Evolutionary conservation across 352 stramenopile genomes (phyloP), one percentile per base, ranked within the genome.

Genomic region (Stramenopiles sp.): DNA sequence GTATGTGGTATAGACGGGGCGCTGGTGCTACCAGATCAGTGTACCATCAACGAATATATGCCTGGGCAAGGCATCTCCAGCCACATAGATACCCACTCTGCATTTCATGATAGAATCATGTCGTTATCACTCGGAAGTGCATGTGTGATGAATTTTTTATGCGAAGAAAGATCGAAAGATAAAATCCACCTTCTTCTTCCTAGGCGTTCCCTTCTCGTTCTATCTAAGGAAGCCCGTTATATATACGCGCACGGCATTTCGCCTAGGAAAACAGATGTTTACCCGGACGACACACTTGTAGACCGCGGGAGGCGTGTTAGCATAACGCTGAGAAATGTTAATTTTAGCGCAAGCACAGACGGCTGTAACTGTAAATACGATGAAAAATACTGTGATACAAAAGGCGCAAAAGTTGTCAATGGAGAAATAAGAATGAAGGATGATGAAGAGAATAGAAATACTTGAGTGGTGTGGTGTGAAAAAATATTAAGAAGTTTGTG

Each of bases 31-130:
- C n/a, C n/a, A n/a, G n/a, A n/a, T n/a, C n/a, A n/a, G n/a, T n/a
- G n/a, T n/a, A n/a, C n/a, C n/a, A n/a, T n/a, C 75, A 96, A 96
- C 83, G 91, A 95, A 81, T 96, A 96, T 86, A 76, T 91, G 44
- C 91, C 90, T 0, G 91, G 91, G 25, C 90, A 95, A 82, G 91
- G 91, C 39, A 95, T 96, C 81, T 87, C 91, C 4, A 88, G 88
- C 30, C 91, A 96, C 81, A 86, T 93, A 30, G 92, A 96, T 83
- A 94, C 91, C 1, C 91, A 95, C 83, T 93, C 88, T 31, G 91
- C 90, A 1, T 96, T 95, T 81, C 91, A 87, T 7, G 88, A 87
- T 4, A 80, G 30, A 25, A 93, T 95, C 82, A 88, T 87, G 32
- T 92, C 89, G 33, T 84, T 95, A 75, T 93, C 89, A 55, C 84